Conservation (phyloP, 2,329 filamentous ascomycete species). For the Geoglossum cookeanum region DNA sequence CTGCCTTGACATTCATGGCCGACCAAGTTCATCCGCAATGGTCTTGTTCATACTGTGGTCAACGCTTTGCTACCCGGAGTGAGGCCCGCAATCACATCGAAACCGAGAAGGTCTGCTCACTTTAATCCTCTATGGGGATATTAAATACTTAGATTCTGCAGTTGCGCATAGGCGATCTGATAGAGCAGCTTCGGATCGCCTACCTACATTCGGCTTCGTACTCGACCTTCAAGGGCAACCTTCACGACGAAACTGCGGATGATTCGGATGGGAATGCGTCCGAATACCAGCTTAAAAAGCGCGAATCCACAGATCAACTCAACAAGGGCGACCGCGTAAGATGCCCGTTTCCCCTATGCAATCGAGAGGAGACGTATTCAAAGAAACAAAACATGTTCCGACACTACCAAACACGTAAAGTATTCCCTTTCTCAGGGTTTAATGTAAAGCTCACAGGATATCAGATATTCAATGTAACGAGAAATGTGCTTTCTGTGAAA, state of each 20-base stretch:
- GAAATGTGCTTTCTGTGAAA: not conserved
- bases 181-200: slow-evolving; percentile 1
- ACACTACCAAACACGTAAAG: not conserved
- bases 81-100: not conserved
- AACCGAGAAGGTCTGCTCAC: not conserved
- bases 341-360: not conserved
- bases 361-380: not conserved
- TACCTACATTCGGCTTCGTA: not conserved
- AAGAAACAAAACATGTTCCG: not conserved
- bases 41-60: slow-evolving; percentile 1
- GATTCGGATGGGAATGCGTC: not conserved
- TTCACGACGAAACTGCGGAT: not conserved
- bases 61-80: not conserved
- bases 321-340: not conserved
- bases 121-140: not conserved
- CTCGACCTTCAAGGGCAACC: not conserved
- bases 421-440: not conserved
- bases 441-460: not conserved
- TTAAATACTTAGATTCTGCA: slow-evolving; percentile 1
- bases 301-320: not conserved
- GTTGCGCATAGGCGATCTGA: not conserved
- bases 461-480: not conserved
- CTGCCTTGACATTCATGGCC: not conserved
- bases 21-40: not conserved
- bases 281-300: not conserved